Evolutionary conservation across 345 rosid genomes (phyloP), one percentile per base, ranked within the genome.

Genomic region (Aquilaria malaccensis): DNA sequence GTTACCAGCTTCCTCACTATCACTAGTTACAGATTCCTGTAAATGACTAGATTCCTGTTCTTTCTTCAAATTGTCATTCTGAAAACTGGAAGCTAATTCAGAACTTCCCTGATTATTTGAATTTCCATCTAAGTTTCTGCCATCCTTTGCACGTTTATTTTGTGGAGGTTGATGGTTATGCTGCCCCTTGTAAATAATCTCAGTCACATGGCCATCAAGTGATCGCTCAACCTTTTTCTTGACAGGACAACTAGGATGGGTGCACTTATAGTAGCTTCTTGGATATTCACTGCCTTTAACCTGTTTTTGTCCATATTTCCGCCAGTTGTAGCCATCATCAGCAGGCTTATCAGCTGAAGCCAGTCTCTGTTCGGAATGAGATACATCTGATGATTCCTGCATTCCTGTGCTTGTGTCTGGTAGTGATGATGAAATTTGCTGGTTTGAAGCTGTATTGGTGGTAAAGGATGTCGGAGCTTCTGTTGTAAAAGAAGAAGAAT

Each of bases 221-320:
- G 91, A 83, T 32, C 86, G 76, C 72, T 91, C 97, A 13, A 91
- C 88, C 67, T 91, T 85, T 70, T 91, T 91, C 94, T 84, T 88
- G 1, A 88, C 97, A 45, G 88, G 89, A 76, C 95, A 91, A 10
- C 37, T 72, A 7, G 81, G 79, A 77, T 77, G 70, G 2, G 96
- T 85, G 55, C 97, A 91, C 65, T 84, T 91, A 69, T 91, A 91
- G 64, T 91, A 91, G 77, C 97, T 87, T 67, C 93, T 74, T 45
- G 91, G 94, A 64, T 62, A 88, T 58, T 88, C 85, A 60, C 95
- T 79, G 3, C 98, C 96, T 72, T 91, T 91, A 32, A 88, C 91
- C 66, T 86, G 92, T 58, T 91, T 91, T 79, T 91, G 96, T 51
- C 96, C 95, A 50, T 91, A 91, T 73, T 91, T 91, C 13, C 98